Base-by-base conservation (phyloP, 176 grass and related monocot species). In the Rhynchospora tenuis region DNA sequence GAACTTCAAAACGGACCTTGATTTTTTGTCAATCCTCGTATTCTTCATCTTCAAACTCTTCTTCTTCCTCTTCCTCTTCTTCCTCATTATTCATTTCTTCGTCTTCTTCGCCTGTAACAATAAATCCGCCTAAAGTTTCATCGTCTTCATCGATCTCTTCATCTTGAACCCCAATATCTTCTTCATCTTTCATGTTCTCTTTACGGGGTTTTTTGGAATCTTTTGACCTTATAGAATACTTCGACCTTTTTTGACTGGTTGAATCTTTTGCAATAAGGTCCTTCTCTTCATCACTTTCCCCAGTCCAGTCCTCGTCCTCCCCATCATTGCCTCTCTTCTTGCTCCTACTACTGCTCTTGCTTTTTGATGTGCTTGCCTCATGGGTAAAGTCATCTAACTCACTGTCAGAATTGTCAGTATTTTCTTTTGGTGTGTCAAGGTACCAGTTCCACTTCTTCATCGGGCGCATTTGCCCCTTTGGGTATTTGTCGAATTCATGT, bases 111-210 rank as follows among this genome's bases (percentile, higher is more conserved):
- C 86, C 83, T 0, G 83, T 15, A 14, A 90, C 89, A 62, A 98
- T 87, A 83, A 98, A 98, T n/a, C 91, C 95, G 60, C 89, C 91
- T 5, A 93, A 88, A 27, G 92, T 98, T 87, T 91, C 91, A 85
- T 97, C 91, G 44, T 86, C 84, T n/a, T 88, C 80, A 4, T 91
- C 88, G 2, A 46, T 71, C 38, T 88, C 85, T 6, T 89, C 85
- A 7, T 86, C 87, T 4, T 3, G n/a, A 1, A 23, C 43, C 1
- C 42, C 28, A 0, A 66, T 77, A 19, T 65, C 52, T 22, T 72
- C 73, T 45, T 78, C 50, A 84, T 4, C 56, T 42, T 79, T 86
- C 0, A 65, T 23, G 2, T 10, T 55, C 16, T 91, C 84, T 11
- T 84, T 84, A 14, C 81, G 58, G 59, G 52, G 73, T 33, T 83